Base-by-base conservation (phyloP, 495 filamentous ascomycete species). In the Rostrohypoxylon terebratum region DNA sequence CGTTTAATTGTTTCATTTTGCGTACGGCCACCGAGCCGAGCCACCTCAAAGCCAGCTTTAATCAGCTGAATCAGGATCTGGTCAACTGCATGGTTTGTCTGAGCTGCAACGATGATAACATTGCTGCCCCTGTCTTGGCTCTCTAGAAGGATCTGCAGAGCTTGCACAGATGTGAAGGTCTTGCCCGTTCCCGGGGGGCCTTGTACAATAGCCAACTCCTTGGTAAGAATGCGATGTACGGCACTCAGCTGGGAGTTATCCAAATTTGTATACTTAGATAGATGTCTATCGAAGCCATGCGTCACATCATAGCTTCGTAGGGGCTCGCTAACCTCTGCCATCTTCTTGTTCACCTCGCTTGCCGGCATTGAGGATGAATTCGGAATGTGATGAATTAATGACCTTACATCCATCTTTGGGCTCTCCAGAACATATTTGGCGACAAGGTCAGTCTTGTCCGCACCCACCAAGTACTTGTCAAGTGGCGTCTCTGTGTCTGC, bases 61-160 rank as follows among this genome's bases (percentile, higher is more conserved):
- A 91, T 83, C 20, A 97, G 81, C 53, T 91, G 88, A 3, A 80
- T 81, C 13, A 99, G 83, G 1, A 98, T 79, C 74, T 97, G 96
- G 72, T 98, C 95, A 0, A 98, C 79, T 0, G 96, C 95, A 79
- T 99, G 94, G 67, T 99, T 99, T 2, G 95, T 98, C 70, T 98
- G 92, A 23, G 93, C 92, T 0, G 93, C 85, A 5, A 97, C 82
- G 21, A 97, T 83, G 36, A 97, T 90, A 2, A 81, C 79, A 9
- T 80, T 79, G 23, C 51, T 42, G 8, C 81, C 81, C 1, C 75
- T 63, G n/a, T 67, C 64, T 82, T 88, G 86, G 61, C 91, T 93
- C 1, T 83, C 76, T 0, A 97, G 80, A 57, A 97, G 77, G 3
- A 91, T 82, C 48, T 87, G 89, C 31, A 98, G 76, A 1, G 92